A percentile compares a stretch with the other conserved stretches of the same genome.
Evolutionary conservation across 2,329 filamentous ascomycete species (phyloP).

Genomic region (Ustilaginoidea virens): DNA sequence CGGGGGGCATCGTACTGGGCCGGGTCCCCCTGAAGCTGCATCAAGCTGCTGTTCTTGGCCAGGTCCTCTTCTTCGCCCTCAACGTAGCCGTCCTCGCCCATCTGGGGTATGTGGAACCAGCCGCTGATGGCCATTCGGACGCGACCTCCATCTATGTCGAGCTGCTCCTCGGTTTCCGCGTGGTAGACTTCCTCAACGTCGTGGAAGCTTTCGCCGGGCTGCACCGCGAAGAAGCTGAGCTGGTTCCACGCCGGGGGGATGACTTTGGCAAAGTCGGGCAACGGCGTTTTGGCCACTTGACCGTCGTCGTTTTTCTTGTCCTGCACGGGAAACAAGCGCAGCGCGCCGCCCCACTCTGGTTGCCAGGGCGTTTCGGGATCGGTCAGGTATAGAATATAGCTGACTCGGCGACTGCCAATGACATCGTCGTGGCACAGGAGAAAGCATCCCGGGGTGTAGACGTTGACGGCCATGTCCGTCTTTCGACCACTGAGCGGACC

Average conservation of each 20-base stretch:
- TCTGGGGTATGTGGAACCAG: constrained; percentile 96
- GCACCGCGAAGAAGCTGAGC: constrained; percentile 93
- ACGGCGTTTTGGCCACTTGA: constrained; percentile 62
- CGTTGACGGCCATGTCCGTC: constrained; percentile 98
- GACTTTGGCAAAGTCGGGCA: constrained; percentile 60
- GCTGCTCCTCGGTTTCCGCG: constrained; percentile 40
- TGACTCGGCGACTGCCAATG: constrained; percentile 88
- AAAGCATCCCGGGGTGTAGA: constrained; percentile 93
- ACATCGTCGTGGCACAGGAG: constrained; percentile 96
- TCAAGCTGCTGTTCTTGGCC: constrained; percentile 77
- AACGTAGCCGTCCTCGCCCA: constrained; percentile 84
- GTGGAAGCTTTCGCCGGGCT: constrained; percentile 97
- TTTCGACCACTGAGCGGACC: constrained; percentile 82
- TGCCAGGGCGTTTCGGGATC: constrained; percentile 88
- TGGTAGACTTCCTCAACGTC: constrained; percentile 97
- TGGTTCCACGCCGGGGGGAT: constrained; percentile 97
- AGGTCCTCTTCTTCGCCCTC: constrained; percentile 78
- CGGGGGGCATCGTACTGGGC: constrained; percentile 79
- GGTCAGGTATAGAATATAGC: constrained; percentile 92
- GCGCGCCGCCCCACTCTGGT: constrained; percentile 79
- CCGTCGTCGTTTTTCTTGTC: constrained; percentile 47
- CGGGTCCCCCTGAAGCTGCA: constrained; percentile 82
- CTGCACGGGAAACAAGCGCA: constrained; percentile 68
- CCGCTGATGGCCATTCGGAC: constrained; percentile 96
- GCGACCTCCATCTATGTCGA: constrained; percentile 54